These are phyloP conservation scores for Agaricales sp. DNA, from an alignment of 1,284 basidiomycete species.

Conservation along the genomic window DNA sequence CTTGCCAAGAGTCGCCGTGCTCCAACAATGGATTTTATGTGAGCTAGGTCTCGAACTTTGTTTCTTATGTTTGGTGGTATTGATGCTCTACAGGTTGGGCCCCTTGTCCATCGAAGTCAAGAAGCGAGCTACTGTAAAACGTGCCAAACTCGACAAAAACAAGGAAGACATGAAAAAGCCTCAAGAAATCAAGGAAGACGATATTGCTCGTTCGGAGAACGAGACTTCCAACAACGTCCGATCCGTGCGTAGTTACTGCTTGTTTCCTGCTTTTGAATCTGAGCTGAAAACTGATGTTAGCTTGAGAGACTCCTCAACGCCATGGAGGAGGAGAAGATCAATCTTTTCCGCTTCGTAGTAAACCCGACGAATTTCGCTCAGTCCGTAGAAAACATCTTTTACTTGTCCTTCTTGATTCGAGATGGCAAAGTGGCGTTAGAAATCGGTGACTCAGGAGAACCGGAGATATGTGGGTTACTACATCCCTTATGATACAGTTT, in stretches of 20 bases:
- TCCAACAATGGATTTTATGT: conserved; percentile 76
- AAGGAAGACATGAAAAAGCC: conserved; percentile 59
- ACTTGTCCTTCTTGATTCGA: conserved; percentile 83
- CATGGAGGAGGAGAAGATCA: conserved; percentile 36
- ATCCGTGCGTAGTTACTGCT: conserved; percentile 28
- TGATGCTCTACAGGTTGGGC: conserved; percentile 49
- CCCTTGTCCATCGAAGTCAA: conserved; percentile 72
- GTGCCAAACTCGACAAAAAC: conserved; percentile 64
- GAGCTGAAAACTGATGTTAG: conserved; percentile 21
- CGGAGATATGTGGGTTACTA: conserved; percentile 53
- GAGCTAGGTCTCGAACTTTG: conserved; percentile 17
- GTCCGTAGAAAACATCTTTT: conserved; percentile 90
- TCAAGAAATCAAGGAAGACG: conserved; percentile 66
- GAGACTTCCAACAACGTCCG: conserved; percentile 76
- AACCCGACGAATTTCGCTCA: conserved; percentile 86
- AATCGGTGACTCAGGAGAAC: conserved; percentile 54
- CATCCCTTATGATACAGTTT: neutral
- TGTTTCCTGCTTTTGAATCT: neutral
- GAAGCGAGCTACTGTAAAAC: conserved; percentile 46
- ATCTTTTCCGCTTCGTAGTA: conserved; percentile 77
- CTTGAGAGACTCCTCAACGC: conserved; percentile 43
- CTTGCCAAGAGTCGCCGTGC: conserved; percentile 66
- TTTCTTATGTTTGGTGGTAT: neutral
- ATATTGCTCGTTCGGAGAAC: conserved; percentile 67
- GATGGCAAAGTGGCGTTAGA: conserved; percentile 74